A percentile compares a stretch with the other conserved stretches of the same genome.
phyloP scores from a whole-genome alignment of 2,329 filamentous ascomycete species.

The Macrophomina phaseolina region DNA sequence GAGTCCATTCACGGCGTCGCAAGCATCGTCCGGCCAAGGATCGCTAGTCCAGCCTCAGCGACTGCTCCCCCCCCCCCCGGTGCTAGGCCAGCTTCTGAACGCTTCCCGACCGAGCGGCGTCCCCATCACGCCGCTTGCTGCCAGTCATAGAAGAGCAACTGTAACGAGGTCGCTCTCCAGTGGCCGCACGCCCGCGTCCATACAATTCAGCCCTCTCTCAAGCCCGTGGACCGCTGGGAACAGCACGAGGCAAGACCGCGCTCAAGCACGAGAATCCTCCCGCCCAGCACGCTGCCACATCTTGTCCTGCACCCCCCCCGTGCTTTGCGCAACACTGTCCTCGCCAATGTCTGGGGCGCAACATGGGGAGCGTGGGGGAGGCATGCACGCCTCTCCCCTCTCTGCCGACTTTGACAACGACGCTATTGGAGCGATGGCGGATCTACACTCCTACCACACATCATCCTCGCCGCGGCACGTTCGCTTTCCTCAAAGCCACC shows the following conservation, averaged over 20 bases:
- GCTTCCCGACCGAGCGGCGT: slow-evolving; percentile 30
- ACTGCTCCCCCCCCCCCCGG: slow-evolving; percentile 27
- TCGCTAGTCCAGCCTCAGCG: slow-evolving; percentile 25
- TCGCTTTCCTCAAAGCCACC: slow-evolving; percentile 36
- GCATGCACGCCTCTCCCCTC: slow-evolving; percentile 32
- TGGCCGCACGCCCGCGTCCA: slow-evolving; percentile 21
- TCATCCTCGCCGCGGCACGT: slow-evolving; percentile 46
- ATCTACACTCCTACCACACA: slow-evolving; percentile 37
- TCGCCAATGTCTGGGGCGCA: slow-evolving; percentile 45
- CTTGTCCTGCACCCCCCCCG: slow-evolving; percentile 28
- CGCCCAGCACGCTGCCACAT: slow-evolving; percentile 18
- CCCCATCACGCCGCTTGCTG: slow-evolving; percentile 31
- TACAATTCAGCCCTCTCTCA: slow-evolving; percentile 20
- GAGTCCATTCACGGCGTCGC: slow-evolving; percentile 29
- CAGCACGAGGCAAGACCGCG: slow-evolving; percentile 23
- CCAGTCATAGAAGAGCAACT: slow-evolving; percentile 27
- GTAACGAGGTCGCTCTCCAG: slow-evolving; percentile 17
- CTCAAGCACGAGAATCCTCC: slow-evolving; percentile 19
- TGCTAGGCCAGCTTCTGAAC: slow-evolving; percentile 33
- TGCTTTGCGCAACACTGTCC: slow-evolving; percentile 36
- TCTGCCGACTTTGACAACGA: slow-evolving; percentile 38
- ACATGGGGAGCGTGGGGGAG: slow-evolving; percentile 50
- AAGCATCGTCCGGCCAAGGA: slow-evolving; percentile 31
- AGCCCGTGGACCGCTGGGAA: slow-evolving; percentile 22
- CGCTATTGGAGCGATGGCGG: slow-evolving; percentile 33